A percentile compares a stretch with the other conserved stretches of the same genome.
Conservation (phyloP, 805 yeast species). For the Ogataea allantospora region DNA sequence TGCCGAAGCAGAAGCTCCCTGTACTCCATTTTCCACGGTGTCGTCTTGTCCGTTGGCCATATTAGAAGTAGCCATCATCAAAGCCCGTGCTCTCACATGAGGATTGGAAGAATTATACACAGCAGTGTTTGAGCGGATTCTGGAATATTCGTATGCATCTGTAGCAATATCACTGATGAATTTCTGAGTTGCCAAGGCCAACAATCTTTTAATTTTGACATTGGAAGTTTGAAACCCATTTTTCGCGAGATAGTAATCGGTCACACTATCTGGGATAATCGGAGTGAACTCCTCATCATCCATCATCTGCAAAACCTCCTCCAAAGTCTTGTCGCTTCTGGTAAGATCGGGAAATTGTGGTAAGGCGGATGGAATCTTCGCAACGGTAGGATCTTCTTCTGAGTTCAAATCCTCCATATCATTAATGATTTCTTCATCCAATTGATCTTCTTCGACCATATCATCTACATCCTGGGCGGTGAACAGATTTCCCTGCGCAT, state of each 20-base stretch:
- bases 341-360: conserved; percentile 66
- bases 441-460: conserved; percentile 32
- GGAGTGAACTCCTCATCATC: conserved; percentile 95
- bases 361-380: conserved; percentile 27
- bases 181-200: conserved; percentile 95
- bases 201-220: conserved; percentile 70
- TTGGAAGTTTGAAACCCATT: conserved; percentile 85
- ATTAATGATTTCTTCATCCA: conserved; percentile 30
- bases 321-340: conserved; percentile 75
- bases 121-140: conserved; percentile 85
- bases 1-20: conserved; percentile 18
- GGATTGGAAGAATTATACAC: conserved; percentile 86
- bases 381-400: conserved; percentile 28
- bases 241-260: conserved; percentile 78
- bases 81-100: conserved; percentile 77
- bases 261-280: conserved; percentile 93
- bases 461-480: conserved; percentile 23
- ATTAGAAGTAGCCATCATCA: conserved; percentile 55
- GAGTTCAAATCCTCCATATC: conserved; percentile 12
- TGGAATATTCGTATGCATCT: conserved; percentile 92
- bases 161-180: conserved; percentile 92
- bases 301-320: conserved; percentile 84
- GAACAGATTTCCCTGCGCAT: conserved; percentile 19
- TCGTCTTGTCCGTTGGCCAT: conserved; percentile 28
- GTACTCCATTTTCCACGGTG: conserved; percentile 28